phyloP scores from a whole-genome alignment of 257 asterid species.

The Leptodermis oblonga region DNA sequence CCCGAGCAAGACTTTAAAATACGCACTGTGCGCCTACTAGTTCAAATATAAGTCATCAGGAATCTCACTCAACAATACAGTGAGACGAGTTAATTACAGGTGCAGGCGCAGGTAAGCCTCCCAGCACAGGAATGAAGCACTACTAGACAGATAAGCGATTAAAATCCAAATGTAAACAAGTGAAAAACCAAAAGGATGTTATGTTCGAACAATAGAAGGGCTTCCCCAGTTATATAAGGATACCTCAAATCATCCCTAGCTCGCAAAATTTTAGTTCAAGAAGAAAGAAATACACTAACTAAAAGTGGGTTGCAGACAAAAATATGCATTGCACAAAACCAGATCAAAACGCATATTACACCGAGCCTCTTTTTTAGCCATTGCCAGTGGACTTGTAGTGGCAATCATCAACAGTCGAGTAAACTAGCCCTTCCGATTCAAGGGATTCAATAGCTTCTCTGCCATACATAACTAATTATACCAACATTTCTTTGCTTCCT shows the following conservation, averaged over 20 bases:
- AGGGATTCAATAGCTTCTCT: conserved; percentile 60
- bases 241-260: neutral
- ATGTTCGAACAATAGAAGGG: neutral
- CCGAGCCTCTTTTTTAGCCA: conserved; percentile 35
- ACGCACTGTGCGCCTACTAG: too few relatives aligned
- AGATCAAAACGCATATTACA: neutral
- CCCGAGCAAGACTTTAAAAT: too few relatives aligned
- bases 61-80: too few relatives aligned
- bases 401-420: conserved; percentile 65
- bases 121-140: too few relatives aligned
- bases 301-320: neutral
- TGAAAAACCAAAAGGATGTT: neutral
- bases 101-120: too few relatives aligned
- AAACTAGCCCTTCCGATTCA: conserved; percentile 62
- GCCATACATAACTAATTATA: conserved; percentile 11
- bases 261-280: too few relatives aligned
- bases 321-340: neutral
- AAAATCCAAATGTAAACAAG: neutral
- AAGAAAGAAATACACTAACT: too few relatives aligned
- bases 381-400: conserved; percentile 72
- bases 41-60: too few relatives aligned
- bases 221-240: neutral
- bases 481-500: neutral
- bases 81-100: too few relatives aligned
- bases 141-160: neutral